Evolutionary conservation across 1,284 basidiomycete species (phyloP).

Genomic region (Marasmius tenuissimus): DNA sequence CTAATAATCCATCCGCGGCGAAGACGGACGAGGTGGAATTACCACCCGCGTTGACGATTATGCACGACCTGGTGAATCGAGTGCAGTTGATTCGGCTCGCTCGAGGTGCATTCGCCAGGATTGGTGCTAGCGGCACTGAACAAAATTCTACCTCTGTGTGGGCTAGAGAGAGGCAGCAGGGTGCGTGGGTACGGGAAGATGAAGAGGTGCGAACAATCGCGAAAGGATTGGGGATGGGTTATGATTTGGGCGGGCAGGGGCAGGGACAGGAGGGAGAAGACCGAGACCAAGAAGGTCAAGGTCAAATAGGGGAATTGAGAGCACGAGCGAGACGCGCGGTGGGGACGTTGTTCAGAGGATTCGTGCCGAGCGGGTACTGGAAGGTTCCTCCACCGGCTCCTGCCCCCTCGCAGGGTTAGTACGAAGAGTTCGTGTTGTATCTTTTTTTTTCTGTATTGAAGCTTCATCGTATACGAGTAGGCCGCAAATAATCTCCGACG

Average conservation of each 20-base stretch:
- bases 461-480: too few species aligned
- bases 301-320: conserved; percentile 25
- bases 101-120: conserved; percentile 53
- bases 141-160: conserved; percentile 47
- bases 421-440: too few species aligned
- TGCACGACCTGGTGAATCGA: conserved; percentile 41
- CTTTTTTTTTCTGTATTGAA: too few species aligned
- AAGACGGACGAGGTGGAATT: background rate
- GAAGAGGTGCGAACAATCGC: conserved; percentile 50
- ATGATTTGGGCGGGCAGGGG: conserved; percentile 25
- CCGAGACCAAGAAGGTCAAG: conserved; percentile 17
- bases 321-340: conserved; percentile 38
- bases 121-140: background rate
- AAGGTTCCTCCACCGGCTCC: conserved; percentile 1
- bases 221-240: conserved; percentile 45
- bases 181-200: conserved; percentile 46
- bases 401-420: background rate
- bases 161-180: conserved; percentile 51
- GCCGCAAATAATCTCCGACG: too few species aligned
- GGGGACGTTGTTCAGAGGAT: conserved; percentile 33
- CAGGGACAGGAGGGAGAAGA: background rate
- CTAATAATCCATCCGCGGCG: conserved; percentile 15
- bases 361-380: conserved; percentile 35
- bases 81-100: conserved; percentile 56
- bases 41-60: conserved; percentile 20